A percentile compares a stretch with the other conserved stretches of the same genome.
phyloP scores from a whole-genome alignment of 352 stramenopile genomes.

The Phytopythium helicoides region DNA sequence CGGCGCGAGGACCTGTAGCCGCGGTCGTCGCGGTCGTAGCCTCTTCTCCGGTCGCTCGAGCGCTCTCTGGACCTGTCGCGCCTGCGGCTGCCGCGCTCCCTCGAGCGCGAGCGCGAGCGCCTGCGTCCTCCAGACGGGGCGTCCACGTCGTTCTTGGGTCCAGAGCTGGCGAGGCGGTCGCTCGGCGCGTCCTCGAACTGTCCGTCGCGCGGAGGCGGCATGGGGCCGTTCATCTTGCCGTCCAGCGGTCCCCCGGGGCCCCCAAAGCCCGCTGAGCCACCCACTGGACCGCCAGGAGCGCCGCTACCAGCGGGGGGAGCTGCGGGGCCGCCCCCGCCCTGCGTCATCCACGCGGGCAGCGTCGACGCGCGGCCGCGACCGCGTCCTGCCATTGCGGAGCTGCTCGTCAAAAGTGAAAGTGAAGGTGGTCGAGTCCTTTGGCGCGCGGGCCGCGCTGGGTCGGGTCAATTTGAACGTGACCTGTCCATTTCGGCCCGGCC shows the following conservation, averaged over 20 bases:
- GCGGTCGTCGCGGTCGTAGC: constrained; percentile 5
- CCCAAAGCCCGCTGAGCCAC: constrained; percentile 1
- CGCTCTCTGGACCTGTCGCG: neutral
- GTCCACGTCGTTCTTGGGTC: constrained; percentile 14
- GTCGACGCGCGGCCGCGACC: constrained; percentile 69
- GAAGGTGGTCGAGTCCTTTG: no score
- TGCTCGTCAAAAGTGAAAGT: no score
- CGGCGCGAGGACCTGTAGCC: constrained; percentile 5
- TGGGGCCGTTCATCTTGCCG: constrained; percentile 1
- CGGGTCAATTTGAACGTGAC: neutral
- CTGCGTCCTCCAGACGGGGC: constrained; percentile 5
- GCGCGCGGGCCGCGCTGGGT: neutral
- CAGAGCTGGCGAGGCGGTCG: no score
- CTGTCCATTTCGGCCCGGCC: neutral
- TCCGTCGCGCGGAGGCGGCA: constrained; percentile 31
- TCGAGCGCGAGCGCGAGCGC: constrained; percentile 22
- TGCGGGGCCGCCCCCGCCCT: constrained; percentile 27
- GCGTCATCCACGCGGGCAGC: constrained; percentile 87
- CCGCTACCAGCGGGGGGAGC: constrained; percentile 6
- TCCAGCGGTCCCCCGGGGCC: neutral
- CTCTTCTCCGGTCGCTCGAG: constrained; percentile 9
- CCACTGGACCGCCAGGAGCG: constrained; percentile 7
- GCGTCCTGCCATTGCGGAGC: constrained; percentile 62
- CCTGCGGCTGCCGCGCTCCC: constrained; percentile 8
- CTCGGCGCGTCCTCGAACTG: constrained; percentile 72